Base-by-base conservation (phyloP, 495 filamentous ascomycete species). In the Podospora pseudoanserina region DNA sequence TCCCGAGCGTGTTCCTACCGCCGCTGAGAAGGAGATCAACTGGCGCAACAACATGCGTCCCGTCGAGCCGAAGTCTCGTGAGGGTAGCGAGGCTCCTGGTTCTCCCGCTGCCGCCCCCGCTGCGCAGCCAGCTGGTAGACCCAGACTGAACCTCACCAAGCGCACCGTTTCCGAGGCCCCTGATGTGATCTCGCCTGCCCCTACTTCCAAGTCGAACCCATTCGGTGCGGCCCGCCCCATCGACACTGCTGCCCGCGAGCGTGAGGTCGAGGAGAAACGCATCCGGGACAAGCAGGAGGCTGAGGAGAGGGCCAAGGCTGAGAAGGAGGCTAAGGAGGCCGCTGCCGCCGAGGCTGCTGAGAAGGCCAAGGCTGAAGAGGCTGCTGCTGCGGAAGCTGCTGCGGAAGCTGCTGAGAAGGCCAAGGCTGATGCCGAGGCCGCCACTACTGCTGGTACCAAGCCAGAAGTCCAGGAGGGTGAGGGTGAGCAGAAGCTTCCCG, bases 181-280 rank as follows among this genome's bases (percentile, higher is more conserved):
- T 2, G 86, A 85, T 57, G 80, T 84, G 15, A 68, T 83, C 32
- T 79, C 83, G 15, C 77, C 88, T 18, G 75, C 79, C 32, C 66
- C 84, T 11, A 74, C 82, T 26, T 84, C 91, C 3, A 96, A 95
- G 82, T 86, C 92, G 19, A 97, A 88, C 79, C 92, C 92, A 27
- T 99, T 99, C 78, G 95, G 95, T 76, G 93, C 91, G 65, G 93
- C 93, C 54, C 86, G 87, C 62, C 93, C 93, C 13, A 96, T 96
- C 69, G 93, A 97, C 79, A 96, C 92, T 61, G 91, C 92, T 20
- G 85, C 92, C 9, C 86, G 90, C 60, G 94, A 97, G 80, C 90
- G 87, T 65, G 90, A 96, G 78, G 87, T 98, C 32, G 94, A 94
- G 75, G 93, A 96, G 81, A 94, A 91, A 82, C 87, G 90, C 67